Evolutionary conservation across 2,329 filamentous ascomycete species (phyloP), one percentile per base, ranked within the genome.

Genomic region (Aspergillus texensis): DNA sequence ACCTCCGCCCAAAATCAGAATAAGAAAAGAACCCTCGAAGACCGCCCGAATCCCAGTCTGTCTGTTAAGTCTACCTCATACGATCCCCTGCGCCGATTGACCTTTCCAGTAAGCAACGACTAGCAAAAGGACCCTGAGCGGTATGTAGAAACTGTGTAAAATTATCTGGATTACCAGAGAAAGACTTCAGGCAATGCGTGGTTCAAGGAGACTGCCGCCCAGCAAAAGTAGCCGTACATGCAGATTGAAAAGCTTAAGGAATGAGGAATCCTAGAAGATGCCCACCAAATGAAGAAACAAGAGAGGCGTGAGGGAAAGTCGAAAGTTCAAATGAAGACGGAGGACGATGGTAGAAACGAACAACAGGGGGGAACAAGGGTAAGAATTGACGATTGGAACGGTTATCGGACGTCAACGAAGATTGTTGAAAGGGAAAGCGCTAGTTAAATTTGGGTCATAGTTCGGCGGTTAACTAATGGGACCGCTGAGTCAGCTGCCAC

Each of bases 1-100:
- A 71, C 69, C 72, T 65, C 70, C 67, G 70, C 65, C 62, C 65
- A 70, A 70, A 70, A 68, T 67, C 57, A 62, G 53, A 66, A 53
- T 57, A 32, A 67, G 67, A 69, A 70, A 63, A 64, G 60, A 70
- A 68, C 67, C 73, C 68, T 66, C 67, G 66, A 71, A 60, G 66
- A 70, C 66, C 70, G 67, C 64, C 64, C 57, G 26, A 66, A 62
- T 57, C 62, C 66, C 28, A 28, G 46, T 58, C 60, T 64, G 60
- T 60, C 53, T 67, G 63, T 67, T 50, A 66, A 70, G 64, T 65
- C 70, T 72, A 70, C 63, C 67, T 71, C 67, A 66, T 61, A 61
- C 62, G 56, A 67, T 67, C 62, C 54, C 62, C 65, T 62, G 54
- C 59, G 60, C 65, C 59, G 62, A 69, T 63, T 62, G 67, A 70